Base-by-base conservation (phyloP, 768 basidiomycete genomes). In the Boletus vinaceobasis region DNA sequence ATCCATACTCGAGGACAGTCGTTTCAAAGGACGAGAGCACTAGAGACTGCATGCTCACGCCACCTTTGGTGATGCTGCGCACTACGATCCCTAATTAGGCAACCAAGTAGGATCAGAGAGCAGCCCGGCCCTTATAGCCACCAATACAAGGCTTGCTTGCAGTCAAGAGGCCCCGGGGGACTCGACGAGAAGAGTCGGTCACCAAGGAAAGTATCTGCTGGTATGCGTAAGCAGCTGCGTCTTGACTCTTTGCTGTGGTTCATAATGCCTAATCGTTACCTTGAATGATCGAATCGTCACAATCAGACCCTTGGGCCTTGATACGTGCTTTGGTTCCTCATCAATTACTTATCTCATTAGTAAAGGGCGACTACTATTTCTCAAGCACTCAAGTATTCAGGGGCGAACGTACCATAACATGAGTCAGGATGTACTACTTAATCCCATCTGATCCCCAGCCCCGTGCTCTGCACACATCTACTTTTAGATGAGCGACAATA, bases 401-500 rank as follows among this genome's bases (percentile, higher is more conserved):
- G 23, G 23, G 10, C 17, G 8, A 17, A 37, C 8, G 36, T 29
- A 17, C 26, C 43, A 10, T 44, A 44, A 27, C 17, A 11, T 17
- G 43, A 27, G 17, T 11, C 26, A 11, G 10, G 27, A 15, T 11
- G 27, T 10, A 29, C 39, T 48, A 39, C 27, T 35, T 31, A 48
- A 21, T 17, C 32, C 4, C 11, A 31, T n/a, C 26, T 10, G n/a
- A 13, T 53, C n/a, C 1, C n/a, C 23, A 15, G 19, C 53, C 26
- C 14, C 26, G 15, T 37, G 10, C 37, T 33, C 21, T 37, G 19
- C 48, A 5, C 26, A 21, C 31, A 5, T 17, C 27, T 15, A 14
- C 40, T 31, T n/a, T 33, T 4, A 17, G 13, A 61, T 62, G 57
- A 50, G 17, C 36, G 31, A 5, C 29, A 50, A 54, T 21, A 17